These are phyloP conservation scores for Biscogniauxia sp. DNA, from an alignment of 2,329 filamentous ascomycete species.

Conservation along the genomic window DNA sequence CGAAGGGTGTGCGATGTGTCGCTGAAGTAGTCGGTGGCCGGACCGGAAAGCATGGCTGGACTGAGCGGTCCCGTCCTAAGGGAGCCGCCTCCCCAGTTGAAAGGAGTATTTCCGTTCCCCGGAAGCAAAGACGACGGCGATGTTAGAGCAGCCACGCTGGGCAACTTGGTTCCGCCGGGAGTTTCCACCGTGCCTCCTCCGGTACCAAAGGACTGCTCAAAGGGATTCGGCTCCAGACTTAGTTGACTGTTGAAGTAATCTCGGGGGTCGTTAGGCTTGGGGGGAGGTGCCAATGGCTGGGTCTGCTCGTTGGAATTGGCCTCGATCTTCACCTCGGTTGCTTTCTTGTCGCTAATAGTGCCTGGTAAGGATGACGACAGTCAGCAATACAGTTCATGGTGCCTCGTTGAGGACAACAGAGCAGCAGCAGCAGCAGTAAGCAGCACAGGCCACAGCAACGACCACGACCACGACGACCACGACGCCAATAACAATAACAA, in stretches of 20 bases:
- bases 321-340: conserved; percentile 49
- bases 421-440: conserved; percentile 1
- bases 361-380: conserved; percentile 33
- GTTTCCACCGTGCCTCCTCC: conserved; percentile 66
- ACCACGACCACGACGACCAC: conserved; percentile 2
- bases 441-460: background rate
- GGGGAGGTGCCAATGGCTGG: conserved; percentile 69
- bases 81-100: conserved; percentile 79
- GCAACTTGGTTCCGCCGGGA: conserved; percentile 78
- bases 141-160: conserved; percentile 85
- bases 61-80: conserved; percentile 90
- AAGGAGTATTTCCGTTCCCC: conserved; percentile 68
- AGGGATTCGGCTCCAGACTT: conserved; percentile 88
- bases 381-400: conserved; percentile 24
- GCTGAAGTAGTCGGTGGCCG: conserved; percentile 80
- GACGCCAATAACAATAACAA: conserved; percentile 1
- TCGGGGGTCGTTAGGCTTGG: conserved; percentile 54
- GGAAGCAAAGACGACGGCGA: conserved; percentile 81
- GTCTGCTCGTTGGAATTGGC: conserved; percentile 52
- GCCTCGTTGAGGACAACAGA: conserved; percentile 8
- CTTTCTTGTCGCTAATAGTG: conserved; percentile 45
- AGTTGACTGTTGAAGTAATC: conserved; percentile 70
- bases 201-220: conserved; percentile 87
- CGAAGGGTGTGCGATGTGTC: conserved; percentile 71
- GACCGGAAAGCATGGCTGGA: conserved; percentile 94